Evolutionary conservation across 2,329 filamentous ascomycete genomes (phyloP).

Genomic region (Colletotrichum noveboracense): DNA sequence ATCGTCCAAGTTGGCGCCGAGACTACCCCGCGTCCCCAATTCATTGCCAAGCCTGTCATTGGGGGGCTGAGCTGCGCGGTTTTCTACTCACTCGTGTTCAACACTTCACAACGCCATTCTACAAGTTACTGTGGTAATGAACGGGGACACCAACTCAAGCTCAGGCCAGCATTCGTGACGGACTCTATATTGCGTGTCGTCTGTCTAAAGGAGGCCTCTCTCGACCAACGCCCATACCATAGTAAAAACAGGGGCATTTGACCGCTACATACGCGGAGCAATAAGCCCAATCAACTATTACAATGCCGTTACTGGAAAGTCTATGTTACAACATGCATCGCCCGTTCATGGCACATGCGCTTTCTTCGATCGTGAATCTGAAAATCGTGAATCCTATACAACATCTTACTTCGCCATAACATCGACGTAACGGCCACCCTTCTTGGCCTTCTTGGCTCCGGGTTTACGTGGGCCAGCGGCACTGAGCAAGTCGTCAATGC

Average conservation of each 20-base stretch:
- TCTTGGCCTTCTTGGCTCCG: constrained; percentile 73
- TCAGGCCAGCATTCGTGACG: neutral
- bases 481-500: constrained; percentile 90
- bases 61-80: neutral
- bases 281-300: neutral
- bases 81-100: neutral
- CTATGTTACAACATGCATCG: constrained; percentile 5
- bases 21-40: neutral
- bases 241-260: neutral
- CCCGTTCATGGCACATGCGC: neutral
- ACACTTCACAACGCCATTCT: neutral
- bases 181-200: neutral
- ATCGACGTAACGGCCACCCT: constrained; percentile 89
- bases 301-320: constrained; percentile 2
- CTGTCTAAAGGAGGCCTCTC: neutral
- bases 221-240: neutral
- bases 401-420: constrained; percentile 77
- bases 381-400: neutral
- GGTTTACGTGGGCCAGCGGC: constrained; percentile 73
- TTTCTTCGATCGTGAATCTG: neutral
- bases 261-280: neutral
- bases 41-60: neutral
- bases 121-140: neutral
- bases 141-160: neutral
- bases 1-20: neutral